Base-by-base conservation (phyloP, 2,329 filamentous ascomycete genomes). In the Cryphonectria parasitica region DNA sequence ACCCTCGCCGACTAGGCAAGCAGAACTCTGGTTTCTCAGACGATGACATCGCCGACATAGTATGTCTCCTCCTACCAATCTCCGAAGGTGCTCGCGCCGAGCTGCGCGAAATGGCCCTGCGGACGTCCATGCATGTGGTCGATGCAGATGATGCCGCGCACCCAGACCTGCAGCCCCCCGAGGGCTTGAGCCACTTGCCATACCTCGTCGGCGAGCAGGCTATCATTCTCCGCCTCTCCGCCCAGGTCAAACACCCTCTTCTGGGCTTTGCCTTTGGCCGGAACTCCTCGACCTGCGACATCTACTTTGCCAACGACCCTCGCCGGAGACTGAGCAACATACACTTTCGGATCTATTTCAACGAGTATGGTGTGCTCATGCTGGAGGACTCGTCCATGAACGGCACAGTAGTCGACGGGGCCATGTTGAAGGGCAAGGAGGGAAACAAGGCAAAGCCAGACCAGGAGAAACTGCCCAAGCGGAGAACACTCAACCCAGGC, bases 341-440 rank as follows among this genome's bases (percentile, higher is more conserved):
- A n/a, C 96, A 99, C 79, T 99, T 98, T 79, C 91, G 94, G 67
- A 97, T 99, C 73, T 97, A 92, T 77, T 86, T 97, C 75, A 99
- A 97, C 76, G 85, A 90, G n/a, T 89, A 93, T 73, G 93, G 92
- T 39, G 90, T 92, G 69, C 86, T 98, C 74, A 97, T 99, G 94
- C 84, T 98, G 17, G 91, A 97, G 79, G 96, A 99, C 78, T 88
- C 90, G 78, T 98, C 96, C 0, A 98, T 94, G n/a, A 99, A 98
- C 77, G 96, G 96, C 39, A 98, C 96, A 4, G 85, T 93, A 71
- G 93, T 98, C 69, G 95, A 98, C 80, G 86, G 88, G 34, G 83
- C 85, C 25, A 83, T 93, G 49, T 85, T 99, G 75, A 83, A 81
- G 64, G 76, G 78, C 31, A 81, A 82, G 64, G 69, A 77, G 73